Percentiles rank a stretch among this genome's conserved stretches.
Conservation (phyloP, 2,329 filamentous ascomycete genomes). For the Penicillium fuscoglaucum region DNA sequence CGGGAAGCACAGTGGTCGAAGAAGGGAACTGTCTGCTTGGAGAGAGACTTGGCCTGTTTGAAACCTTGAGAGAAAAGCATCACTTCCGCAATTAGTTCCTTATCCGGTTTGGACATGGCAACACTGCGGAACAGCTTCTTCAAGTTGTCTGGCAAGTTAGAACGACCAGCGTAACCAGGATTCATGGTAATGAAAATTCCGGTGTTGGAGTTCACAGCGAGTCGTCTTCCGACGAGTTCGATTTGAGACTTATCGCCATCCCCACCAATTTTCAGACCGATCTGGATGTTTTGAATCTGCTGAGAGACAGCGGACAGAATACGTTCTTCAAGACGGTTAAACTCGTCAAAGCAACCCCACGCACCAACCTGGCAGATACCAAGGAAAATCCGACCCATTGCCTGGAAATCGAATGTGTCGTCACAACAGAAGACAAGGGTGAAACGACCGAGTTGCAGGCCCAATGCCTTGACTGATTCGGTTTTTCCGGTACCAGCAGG, state of each 20-base stretch:
- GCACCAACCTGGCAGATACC: conserved; percentile 98
- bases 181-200: conserved; percentile 99
- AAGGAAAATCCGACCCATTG: conserved; percentile 98
- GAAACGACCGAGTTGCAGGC: conserved; percentile 93
- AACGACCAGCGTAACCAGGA: conserved; percentile 95
- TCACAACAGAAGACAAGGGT: conserved; percentile 99
- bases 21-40: conserved; percentile 95
- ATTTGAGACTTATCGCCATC: conserved; percentile 85
- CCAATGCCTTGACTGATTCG: conserved; percentile 96
- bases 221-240: conserved; percentile 86
- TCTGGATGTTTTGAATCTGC: conserved; percentile 98
- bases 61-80: conserved; percentile 99
- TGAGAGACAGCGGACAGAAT: conserved; percentile 98
- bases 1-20: conserved; percentile 83
- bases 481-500: conserved; percentile 98
- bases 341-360: conserved; percentile 99
- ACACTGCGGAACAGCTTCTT: conserved; percentile 99
- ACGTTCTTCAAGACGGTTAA: conserved; percentile 96
- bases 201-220: conserved; percentile 87
- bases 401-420: conserved; percentile 99
- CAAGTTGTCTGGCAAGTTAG: conserved; percentile 95
- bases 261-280: conserved; percentile 81
- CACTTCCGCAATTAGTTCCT: conserved; percentile 98
- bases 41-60: conserved; percentile 89
- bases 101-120: conserved; percentile 99